Evolutionary conservation across 176 grass and related monocot genomes (phyloP).

Genomic region (Carex littledalei): DNA sequence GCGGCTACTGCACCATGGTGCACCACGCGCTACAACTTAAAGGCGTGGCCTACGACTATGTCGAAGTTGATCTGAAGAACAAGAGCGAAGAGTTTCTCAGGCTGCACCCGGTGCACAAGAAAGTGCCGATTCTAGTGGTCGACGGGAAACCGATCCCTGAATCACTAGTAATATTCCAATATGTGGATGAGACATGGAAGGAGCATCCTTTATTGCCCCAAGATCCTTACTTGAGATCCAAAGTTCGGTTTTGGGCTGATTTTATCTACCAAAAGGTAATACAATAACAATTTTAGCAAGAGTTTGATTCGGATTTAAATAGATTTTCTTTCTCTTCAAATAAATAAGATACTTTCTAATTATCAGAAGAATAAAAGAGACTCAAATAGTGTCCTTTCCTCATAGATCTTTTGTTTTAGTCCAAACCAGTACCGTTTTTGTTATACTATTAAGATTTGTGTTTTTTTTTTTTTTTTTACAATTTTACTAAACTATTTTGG

Average conservation of each 20-base stretch:
- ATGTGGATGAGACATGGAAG: constrained; percentile 29
- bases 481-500: too few species aligned
- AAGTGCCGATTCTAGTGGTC: constrained; percentile 34
- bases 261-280: constrained; percentile 41
- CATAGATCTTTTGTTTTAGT: background rate
- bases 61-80: constrained; percentile 33
- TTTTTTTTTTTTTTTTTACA: background rate
- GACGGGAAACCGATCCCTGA: constrained; percentile 29
- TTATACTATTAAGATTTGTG: background rate
- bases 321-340: background rate
- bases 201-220: constrained; percentile 17
- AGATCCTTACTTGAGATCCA: constrained; percentile 27
- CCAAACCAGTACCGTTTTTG: background rate
- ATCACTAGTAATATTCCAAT: constrained; percentile 28
- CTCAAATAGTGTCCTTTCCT: background rate
- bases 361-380: constrained; percentile 1
- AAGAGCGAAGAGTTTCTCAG: constrained; percentile 36
- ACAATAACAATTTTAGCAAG: background rate
- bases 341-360: background rate
- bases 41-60: constrained; percentile 21
- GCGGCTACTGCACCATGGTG: constrained; percentile 16
- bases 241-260: constrained; percentile 33
- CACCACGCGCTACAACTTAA: constrained; percentile 29
- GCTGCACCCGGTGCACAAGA: constrained; percentile 36
- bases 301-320: background rate